phyloP scores from a whole-genome alignment of 495 filamentous ascomycete genomes.

The Penicillium samsonianum region DNA sequence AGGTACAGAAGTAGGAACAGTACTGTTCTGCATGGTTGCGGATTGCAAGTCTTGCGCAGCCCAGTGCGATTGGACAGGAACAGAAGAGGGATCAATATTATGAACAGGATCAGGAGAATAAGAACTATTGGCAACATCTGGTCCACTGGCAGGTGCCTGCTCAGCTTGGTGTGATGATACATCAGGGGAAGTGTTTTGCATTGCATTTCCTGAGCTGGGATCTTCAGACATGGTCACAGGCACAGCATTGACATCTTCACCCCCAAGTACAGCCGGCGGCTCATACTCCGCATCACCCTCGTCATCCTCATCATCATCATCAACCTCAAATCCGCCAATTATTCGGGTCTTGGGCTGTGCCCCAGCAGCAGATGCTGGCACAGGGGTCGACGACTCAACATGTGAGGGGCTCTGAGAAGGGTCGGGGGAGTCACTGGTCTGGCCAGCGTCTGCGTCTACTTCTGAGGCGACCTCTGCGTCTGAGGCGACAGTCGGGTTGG shows the following conservation, averaged over 20 bases:
- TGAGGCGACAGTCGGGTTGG: conserved; percentile 26
- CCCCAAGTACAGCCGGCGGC: conserved; percentile 52
- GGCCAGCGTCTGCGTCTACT: conserved; percentile 32
- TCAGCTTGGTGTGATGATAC: conserved; percentile 57
- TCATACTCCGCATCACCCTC: conserved; percentile 59
- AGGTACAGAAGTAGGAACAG: conserved; percentile 39
- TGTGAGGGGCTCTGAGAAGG: conserved; percentile 40
- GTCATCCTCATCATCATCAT: conserved; percentile 50
- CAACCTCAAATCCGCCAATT: conserved; percentile 77
- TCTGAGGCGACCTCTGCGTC: conserved; percentile 25
- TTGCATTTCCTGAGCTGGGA: conserved; percentile 58
- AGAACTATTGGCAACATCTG: conserved; percentile 56
- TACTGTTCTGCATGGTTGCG: conserved; percentile 42
- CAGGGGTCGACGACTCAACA: conserved; percentile 43
- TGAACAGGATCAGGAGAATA: conserved; percentile 51
- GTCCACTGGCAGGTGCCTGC: conserved; percentile 54
- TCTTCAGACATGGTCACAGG: conserved; percentile 47
- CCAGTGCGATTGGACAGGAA: conserved; percentile 45
- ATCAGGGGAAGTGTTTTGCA: conserved; percentile 60
- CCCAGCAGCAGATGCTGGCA: conserved; percentile 35
- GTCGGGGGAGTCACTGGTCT: conserved; percentile 28
- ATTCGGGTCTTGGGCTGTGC: conserved; percentile 62
- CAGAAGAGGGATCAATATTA: conserved; percentile 49
- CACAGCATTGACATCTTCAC: conserved; percentile 50
- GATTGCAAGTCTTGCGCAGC: conserved; percentile 40